These are phyloP conservation scores for Lecanicillium sp. DNA, from an alignment of 2,329 filamentous ascomycete genomes.

Conservation along the genomic window DNA sequence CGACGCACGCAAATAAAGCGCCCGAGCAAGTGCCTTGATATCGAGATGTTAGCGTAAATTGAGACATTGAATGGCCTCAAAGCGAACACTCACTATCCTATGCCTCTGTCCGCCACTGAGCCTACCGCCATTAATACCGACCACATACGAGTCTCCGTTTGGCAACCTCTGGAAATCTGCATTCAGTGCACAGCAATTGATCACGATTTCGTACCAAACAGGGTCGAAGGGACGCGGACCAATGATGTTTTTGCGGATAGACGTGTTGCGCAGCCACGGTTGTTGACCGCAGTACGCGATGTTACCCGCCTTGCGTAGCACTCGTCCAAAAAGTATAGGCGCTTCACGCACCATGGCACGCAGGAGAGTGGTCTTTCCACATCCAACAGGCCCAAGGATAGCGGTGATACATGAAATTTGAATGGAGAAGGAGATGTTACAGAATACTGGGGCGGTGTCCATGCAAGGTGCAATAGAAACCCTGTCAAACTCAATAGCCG, in stretches of 20 bases:
- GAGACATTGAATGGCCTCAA: neutral
- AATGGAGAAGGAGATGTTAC: too few species aligned
- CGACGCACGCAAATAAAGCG: neutral
- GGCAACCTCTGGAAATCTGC: neutral
- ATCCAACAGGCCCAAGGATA: slow-evolving; percentile 31
- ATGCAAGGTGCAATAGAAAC: too few species aligned
- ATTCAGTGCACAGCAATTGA: slow-evolving; percentile 18
- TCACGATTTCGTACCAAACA: slow-evolving; percentile 19
- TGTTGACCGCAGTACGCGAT: slow-evolving; percentile 31
- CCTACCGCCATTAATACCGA: neutral
- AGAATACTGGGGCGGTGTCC: too few species aligned
- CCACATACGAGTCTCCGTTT: neutral
- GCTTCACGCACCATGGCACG: slow-evolving; percentile 29
- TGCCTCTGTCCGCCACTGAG: neutral
- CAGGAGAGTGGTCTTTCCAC: slow-evolving; percentile 32
- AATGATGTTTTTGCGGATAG: slow-evolving; percentile 16
- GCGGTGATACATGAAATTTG: too few species aligned
- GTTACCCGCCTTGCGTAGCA: slow-evolving; percentile 16
- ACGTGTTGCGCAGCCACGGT: slow-evolving; percentile 13
- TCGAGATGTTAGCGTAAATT: neutral
- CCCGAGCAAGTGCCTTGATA: slow-evolving; percentile 1
- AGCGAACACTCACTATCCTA: neutral
- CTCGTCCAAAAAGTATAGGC: slow-evolving; percentile 13
- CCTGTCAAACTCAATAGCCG: too few species aligned
- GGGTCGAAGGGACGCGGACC: slow-evolving; percentile 16